Evolutionary conservation across 1,284 basidiomycete genomes (phyloP).

Genomic region (Crucibulum cyathiforme): DNA sequence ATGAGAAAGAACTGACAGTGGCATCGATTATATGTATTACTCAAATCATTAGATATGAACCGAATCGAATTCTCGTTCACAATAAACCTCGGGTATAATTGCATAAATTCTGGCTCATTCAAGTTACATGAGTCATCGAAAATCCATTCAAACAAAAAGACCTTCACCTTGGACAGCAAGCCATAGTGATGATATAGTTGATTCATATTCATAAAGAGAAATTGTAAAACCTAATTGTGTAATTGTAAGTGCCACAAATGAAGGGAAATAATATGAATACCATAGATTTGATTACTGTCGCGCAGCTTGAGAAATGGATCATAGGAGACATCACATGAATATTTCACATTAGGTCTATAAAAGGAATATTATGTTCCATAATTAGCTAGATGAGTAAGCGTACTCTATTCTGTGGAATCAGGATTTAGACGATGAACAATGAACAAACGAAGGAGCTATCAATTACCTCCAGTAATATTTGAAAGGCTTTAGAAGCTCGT

Average conservation of each 20-base stretch:
- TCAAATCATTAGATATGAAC: conserved; percentile 72
- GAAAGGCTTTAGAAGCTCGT: conserved; percentile 1
- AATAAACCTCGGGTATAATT: conserved; percentile 62
- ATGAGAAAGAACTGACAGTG: conserved; percentile 60
- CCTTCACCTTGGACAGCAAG: conserved; percentile 22
- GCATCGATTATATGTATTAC: conserved; percentile 75
- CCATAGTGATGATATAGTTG: conserved; percentile 35
- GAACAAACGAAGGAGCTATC: neutral
- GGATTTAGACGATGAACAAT: neutral
- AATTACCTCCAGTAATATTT: conserved; percentile 3
- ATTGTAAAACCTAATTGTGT: conserved; percentile 31
- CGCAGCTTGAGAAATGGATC: neutral
- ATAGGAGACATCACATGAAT: neutral
- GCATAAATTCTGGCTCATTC: conserved; percentile 26
- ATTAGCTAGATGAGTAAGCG: neutral
- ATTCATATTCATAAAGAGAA: conserved; percentile 29
- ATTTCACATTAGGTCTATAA: neutral
- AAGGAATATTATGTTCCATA: neutral
- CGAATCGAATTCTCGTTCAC: conserved; percentile 69
- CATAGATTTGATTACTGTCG: neutral
- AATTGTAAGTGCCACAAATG: neutral
- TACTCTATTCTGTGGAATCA: neutral
- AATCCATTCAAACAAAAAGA: neutral
- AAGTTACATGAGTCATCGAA: neutral
- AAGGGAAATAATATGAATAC: neutral